phyloP scores from a whole-genome alignment of 2,329 filamentous ascomycete genomes.

The Coleophoma crateriformis region DNA sequence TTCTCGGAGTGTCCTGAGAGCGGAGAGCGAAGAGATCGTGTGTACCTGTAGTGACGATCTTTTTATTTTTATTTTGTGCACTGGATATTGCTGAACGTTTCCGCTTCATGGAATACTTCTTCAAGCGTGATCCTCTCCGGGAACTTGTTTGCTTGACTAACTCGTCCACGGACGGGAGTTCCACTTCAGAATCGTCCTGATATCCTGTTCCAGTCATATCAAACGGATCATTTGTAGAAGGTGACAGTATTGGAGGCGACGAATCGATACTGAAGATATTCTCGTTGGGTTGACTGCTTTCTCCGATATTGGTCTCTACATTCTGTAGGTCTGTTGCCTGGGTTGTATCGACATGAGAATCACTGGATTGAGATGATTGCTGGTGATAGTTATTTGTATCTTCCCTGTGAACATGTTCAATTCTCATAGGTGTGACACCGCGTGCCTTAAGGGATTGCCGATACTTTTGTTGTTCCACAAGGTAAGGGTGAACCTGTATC shows the following conservation, averaged over 20 bases:
- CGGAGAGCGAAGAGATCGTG: slow-evolving; percentile 24
- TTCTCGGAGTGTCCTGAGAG: slow-evolving; percentile 32
- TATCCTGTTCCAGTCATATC: neutral
- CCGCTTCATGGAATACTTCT: slow-evolving; percentile 16
- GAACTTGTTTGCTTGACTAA: slow-evolving; percentile 8
- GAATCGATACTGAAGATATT: no score
- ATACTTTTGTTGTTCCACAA: slow-evolving; percentile 25
- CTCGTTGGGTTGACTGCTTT: no score
- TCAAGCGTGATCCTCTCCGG: slow-evolving; percentile 4
- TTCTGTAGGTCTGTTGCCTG: no score
- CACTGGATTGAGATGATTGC: no score
- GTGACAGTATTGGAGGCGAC: no score
- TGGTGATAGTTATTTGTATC: no score
- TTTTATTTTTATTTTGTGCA: no score
- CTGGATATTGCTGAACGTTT: neutral
- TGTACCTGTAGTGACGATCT: no score
- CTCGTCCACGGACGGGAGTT: slow-evolving; percentile 24
- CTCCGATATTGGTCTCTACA: no score
- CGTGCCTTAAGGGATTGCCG: slow-evolving; percentile 20
- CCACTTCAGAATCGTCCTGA: slow-evolving; percentile 16
- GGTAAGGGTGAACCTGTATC: slow-evolving; percentile 27
- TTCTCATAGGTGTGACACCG: slow-evolving; percentile 21
- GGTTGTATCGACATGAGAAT: no score
- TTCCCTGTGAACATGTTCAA: slow-evolving; percentile 10
- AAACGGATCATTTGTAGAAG: no score